Evolutionary conservation across 192 early-diverging fungal species (phyloP).

Genomic region (Chytriomyces confervae): DNA sequence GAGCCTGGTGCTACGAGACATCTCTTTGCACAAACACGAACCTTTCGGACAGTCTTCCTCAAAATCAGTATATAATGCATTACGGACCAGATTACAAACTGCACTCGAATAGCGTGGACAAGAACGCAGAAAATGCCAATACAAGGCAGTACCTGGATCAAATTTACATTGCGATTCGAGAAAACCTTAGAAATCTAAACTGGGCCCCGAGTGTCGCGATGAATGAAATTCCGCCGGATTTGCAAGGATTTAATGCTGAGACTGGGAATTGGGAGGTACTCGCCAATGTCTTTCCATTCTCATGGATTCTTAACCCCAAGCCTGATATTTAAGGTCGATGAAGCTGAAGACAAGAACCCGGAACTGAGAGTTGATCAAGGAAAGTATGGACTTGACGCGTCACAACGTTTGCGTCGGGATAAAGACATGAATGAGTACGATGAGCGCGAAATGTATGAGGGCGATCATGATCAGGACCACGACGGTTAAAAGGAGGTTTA

Average conservation of each 20-base stretch:
- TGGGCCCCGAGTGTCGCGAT: constrained; percentile 84
- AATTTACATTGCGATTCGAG: constrained; percentile 65
- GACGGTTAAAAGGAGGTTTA: background rate
- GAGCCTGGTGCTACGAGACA: constrained; percentile 96
- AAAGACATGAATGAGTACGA: constrained; percentile 43
- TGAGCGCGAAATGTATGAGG: constrained; percentile 52
- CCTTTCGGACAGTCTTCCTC: constrained; percentile 78
- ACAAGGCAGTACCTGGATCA: constrained; percentile 80
- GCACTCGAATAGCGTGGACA: constrained; percentile 73
- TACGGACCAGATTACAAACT: constrained; percentile 90
- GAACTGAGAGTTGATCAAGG: constrained; percentile 48
- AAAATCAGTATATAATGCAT: constrained; percentile 87
- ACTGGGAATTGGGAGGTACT: constrained; percentile 44
- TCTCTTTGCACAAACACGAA: constrained; percentile 76
- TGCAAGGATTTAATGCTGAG: constrained; percentile 42
- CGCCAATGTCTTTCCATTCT: too few relatives aligned
- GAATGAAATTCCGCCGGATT: constrained; percentile 70
- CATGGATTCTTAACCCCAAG: too few relatives aligned
- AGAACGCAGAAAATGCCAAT: constrained; percentile 86
- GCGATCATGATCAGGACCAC: constrained; percentile 25
- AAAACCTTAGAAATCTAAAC: constrained; percentile 70
- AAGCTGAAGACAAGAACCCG: constrained; percentile 41
- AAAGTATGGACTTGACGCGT: constrained; percentile 13
- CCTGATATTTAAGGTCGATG: constrained; percentile 33
- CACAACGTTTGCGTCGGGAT: constrained; percentile 28